phyloP scores from a whole-genome alignment of 345 rosid species.

The Ailanthus altissimus region DNA sequence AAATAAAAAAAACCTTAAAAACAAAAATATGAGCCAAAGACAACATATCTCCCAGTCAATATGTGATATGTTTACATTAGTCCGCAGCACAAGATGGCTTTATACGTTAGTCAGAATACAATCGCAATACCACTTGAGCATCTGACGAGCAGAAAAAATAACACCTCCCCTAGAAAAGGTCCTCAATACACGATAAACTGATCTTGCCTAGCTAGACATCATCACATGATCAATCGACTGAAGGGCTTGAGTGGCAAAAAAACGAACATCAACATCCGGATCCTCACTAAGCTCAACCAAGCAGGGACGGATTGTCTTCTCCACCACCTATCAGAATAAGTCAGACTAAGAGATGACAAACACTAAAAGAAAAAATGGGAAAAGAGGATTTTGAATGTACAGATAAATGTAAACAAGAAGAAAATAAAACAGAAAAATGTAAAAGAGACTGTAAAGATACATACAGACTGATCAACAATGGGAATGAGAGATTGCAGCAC shows the following conservation, averaged over 20 bases:
- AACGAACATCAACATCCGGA: constrained; percentile 92
- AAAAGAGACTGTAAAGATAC: constrained; percentile 29
- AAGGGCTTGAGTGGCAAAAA: constrained; percentile 79
- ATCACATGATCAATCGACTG: constrained; percentile 69
- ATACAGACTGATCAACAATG: constrained; percentile 76
- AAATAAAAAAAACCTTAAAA: background rate
- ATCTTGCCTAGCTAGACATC: constrained; percentile 63
- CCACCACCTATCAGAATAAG: constrained; percentile 54
- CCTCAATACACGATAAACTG: background rate
- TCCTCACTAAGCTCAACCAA: constrained; percentile 87
- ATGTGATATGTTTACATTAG: background rate
- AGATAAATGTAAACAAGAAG: too few species aligned
- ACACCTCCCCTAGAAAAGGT: background rate
- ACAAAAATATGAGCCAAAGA: background rate
- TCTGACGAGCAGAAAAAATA: background rate
- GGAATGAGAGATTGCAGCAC: constrained; percentile 90
- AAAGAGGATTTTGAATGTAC: background rate
- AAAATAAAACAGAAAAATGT: background rate
- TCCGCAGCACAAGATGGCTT: constrained; percentile 6
- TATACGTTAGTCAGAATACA: constrained; percentile 15
- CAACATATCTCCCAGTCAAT: background rate
- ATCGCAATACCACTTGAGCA: constrained; percentile 1
- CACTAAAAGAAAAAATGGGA: background rate
- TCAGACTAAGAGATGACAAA: background rate
- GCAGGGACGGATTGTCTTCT: constrained; percentile 73